Evolutionary conservation across 208 protist species (phyloP), one percentile per base, ranked within the genome.

Genomic region (Tritrichomonas foetus): DNA sequence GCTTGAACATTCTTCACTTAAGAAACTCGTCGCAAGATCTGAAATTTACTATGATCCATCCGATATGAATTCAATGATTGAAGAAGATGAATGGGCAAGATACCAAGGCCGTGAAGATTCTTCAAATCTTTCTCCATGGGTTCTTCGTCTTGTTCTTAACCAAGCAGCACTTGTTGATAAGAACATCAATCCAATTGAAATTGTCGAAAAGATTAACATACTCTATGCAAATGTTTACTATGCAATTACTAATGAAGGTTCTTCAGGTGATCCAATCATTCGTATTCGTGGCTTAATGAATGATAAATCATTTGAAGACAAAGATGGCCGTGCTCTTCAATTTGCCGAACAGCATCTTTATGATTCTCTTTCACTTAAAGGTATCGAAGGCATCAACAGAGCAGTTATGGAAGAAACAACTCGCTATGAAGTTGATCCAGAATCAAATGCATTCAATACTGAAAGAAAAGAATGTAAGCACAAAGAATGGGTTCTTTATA

Each of bases 1-100:
- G 25, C 89, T 96, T 36, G 95, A 95, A 94, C 93, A 94, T 36
- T n/a, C 69, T 50, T 61, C 93, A 41, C 53, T 96, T 3, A 92
- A 89, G 55, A 69, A 95, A 14, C 39, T 96, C 0, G 93, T 94
- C 22, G 93, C 50, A 9, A 41, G 93, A 89, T 94, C 75, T 3
- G 94, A 96, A 75, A 99, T 99, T 94, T 98, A 98, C 92, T 99
- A 99, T 95, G 98, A 99, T 95, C 98, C 98, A 49, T 97, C 99
- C 94, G 96, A 95, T 50, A 57, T 94, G 39, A 95, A 98, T 66
- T 98, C 98, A 5, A 95, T 99, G 11, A 97, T 99, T 33, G 96
- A 96, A 74, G 98, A 98, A 84, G 99, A 99, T 95, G 74, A 95
- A 25, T 97, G 95, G 47, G 95, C 96, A 30, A 93, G 97, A 47